Evolutionary conservation across 768 basidiomycete genomes (phyloP).

Genomic region (Strobilomyces echinocephalus): DNA sequence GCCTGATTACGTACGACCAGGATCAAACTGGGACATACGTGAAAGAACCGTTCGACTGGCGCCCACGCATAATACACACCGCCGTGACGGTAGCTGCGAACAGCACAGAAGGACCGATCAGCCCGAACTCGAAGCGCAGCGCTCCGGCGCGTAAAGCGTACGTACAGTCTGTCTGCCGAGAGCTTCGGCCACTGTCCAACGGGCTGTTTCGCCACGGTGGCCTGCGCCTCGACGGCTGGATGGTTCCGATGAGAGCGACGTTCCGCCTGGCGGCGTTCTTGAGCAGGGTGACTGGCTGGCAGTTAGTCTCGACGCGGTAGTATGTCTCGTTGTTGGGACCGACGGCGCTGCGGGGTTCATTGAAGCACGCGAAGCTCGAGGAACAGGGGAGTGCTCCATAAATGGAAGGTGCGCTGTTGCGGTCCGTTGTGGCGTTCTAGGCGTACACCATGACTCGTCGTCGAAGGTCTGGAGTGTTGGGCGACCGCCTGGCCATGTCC

Average conservation of each 20-base stretch:
- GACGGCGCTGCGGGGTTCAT: constrained; percentile 48
- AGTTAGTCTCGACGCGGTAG: constrained; percentile 50
- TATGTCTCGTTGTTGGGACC: constrained; percentile 45
- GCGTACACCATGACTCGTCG: constrained; percentile 23
- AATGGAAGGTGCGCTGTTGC: constrained; percentile 40
- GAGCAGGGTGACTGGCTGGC: constrained; percentile 51
- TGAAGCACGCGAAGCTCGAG: constrained; percentile 43
- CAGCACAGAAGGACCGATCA: not conserved
- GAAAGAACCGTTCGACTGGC: constrained; percentile 49
- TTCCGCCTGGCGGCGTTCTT: constrained; percentile 44
- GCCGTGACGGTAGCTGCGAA: constrained; percentile 40
- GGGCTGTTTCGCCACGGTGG: constrained; percentile 43
- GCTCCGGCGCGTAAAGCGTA: not conserved
- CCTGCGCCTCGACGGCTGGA: constrained; percentile 50
- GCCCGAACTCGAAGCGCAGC: too few relatives aligned
- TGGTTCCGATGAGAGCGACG: constrained; percentile 45
- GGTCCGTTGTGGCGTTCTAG: constrained; percentile 17
- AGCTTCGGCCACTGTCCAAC: constrained; percentile 53
- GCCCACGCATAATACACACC: constrained; percentile 53
- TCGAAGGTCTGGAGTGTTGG: not conserved
- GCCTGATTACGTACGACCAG: too few relatives aligned
- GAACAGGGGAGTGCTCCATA: constrained; percentile 63
- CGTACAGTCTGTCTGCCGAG: constrained; percentile 43
- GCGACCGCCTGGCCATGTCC: not conserved
- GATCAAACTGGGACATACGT: constrained; percentile 14